Evolutionary conservation across 2,329 filamentous ascomycete species (phyloP).

Genomic region (Chrysosporium queenslandicum): DNA sequence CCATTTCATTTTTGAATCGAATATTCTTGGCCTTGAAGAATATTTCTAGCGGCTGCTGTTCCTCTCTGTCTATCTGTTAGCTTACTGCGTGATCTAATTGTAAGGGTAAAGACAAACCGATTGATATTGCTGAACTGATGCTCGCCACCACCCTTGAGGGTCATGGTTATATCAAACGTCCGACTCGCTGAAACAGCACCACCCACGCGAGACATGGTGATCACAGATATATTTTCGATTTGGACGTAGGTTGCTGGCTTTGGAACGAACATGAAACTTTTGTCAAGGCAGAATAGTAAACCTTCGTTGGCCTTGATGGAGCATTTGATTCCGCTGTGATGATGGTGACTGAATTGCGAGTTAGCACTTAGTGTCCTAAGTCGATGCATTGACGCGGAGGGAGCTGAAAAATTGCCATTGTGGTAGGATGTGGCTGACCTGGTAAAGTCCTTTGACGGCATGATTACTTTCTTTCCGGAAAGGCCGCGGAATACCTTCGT

Average conservation of each 20-base stretch:
- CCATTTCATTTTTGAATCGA: slow-evolving; percentile 96
- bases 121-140: slow-evolving; percentile 99
- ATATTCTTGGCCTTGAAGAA: slow-evolving; percentile 96
- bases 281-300: slow-evolving; percentile 92
- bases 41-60: slow-evolving; percentile 88
- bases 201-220: slow-evolving; percentile 92
- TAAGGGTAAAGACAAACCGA: slow-evolving; percentile 42
- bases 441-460: slow-evolving; percentile 86
- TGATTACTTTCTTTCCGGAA: slow-evolving; percentile 88
- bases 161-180: slow-evolving; percentile 93
- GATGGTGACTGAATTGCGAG: slow-evolving; percentile 56
- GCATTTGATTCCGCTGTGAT: slow-evolving; percentile 93
- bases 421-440: slow-evolving; percentile 41
- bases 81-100: slow-evolving; percentile 7
- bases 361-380: slow-evolving; percentile 13
- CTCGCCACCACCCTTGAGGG: slow-evolving; percentile 79
- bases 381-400: slow-evolving; percentile 7
- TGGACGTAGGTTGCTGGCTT: slow-evolving; percentile 96
- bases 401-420: slow-evolving; percentile 4
- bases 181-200: slow-evolving; percentile 87
- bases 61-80: slow-evolving; percentile 49
- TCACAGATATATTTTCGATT: slow-evolving; percentile 81
- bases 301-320: slow-evolving; percentile 99
- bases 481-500: slow-evolving; percentile 91
- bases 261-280: slow-evolving; percentile 97